Percentiles rank a stretch among this genome's conserved stretches.
These are phyloP conservation scores for Nannizziopsis barbatae DNA, from an alignment of 2,329 filamentous ascomycete species.

Conservation along the genomic window DNA sequence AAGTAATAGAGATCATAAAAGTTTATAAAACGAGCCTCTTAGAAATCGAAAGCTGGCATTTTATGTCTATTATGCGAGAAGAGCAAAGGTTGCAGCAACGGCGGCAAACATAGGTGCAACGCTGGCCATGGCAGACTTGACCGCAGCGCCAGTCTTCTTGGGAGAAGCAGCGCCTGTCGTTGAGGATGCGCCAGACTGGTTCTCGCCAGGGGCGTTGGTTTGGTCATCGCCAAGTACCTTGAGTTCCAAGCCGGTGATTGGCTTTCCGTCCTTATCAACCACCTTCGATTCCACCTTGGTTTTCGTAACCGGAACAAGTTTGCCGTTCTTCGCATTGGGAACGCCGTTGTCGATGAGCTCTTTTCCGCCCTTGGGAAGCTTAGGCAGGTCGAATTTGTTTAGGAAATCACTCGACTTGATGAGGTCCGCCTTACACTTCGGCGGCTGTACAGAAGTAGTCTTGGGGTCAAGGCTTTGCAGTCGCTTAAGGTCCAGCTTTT, in stretches of 20 bases:
- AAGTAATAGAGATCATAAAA: too few species aligned
- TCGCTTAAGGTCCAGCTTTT: slow-evolving; percentile 57
- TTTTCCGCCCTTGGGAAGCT: slow-evolving; percentile 54
- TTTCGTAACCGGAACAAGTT: slow-evolving; percentile 50
- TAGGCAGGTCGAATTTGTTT: slow-evolving; percentile 67
- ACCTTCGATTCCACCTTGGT: slow-evolving; percentile 49
- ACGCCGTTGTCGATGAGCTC: slow-evolving; percentile 69
- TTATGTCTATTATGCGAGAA: slow-evolving; percentile 10
- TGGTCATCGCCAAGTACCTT: slow-evolving; percentile 41
- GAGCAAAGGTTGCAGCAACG: slow-evolving; percentile 6
- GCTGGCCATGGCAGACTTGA: slow-evolving; percentile 10
- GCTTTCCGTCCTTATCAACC: slow-evolving; percentile 43
- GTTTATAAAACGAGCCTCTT: not conserved
- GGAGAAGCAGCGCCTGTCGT: slow-evolving; percentile 12
- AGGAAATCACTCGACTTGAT: slow-evolving; percentile 58
- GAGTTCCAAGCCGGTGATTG: slow-evolving; percentile 54
- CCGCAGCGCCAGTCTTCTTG: slow-evolving; percentile 14
- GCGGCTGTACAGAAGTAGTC: slow-evolving; percentile 45
- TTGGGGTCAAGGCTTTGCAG: slow-evolving; percentile 54
- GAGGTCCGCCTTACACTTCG: slow-evolving; percentile 54
- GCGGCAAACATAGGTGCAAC: slow-evolving; percentile 7
- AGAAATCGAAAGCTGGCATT: not conserved
- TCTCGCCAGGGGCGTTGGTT: slow-evolving; percentile 46
- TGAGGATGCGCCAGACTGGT: slow-evolving; percentile 20
- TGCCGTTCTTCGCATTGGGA: slow-evolving; percentile 50